Conservation (phyloP, 306 rosid genomes). For the Acacia confusa region DNA sequence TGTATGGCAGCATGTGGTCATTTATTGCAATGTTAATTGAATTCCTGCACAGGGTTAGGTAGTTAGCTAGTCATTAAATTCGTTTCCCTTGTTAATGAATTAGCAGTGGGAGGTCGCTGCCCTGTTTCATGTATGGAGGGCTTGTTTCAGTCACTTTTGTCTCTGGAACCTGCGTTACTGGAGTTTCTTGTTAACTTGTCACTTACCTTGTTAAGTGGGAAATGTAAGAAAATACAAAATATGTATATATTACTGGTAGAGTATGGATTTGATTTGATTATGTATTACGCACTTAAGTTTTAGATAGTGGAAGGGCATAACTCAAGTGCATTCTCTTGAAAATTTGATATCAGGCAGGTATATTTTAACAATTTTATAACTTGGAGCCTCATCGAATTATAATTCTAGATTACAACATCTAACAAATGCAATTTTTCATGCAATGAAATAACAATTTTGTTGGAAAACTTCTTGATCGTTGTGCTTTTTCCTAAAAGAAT, state of each 20-base stretch:
- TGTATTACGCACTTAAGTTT: neutral
- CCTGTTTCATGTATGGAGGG: slow-evolving; percentile 11
- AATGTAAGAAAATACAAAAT: neutral
- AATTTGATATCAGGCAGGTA: neutral
- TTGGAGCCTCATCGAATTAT: neutral
- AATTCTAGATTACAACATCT: neutral
- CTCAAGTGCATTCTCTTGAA: neutral
- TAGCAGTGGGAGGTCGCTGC: slow-evolving; percentile 19
- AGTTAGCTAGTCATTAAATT: slow-evolving; percentile 9
- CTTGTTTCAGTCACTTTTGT: neutral
- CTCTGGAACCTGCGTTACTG: neutral
- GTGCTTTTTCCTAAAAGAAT: neutral
- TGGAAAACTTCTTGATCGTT: neutral
- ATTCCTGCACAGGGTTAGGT: slow-evolving; percentile 31
- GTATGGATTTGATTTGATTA: neutral
- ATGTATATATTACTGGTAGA: neutral
- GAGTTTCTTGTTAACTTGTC: neutral
- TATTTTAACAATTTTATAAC: neutral
- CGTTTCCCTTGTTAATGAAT: neutral
- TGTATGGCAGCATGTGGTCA: slow-evolving; percentile 40
- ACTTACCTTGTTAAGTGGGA: neutral
- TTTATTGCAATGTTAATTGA: neutral
- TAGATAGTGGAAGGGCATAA: neutral
- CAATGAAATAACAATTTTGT: neutral
- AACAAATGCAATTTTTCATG: neutral